These are phyloP conservation scores for Rhododendron williamsianum DNA, from an alignment of 148 eudicot genomes.

Conservation along the genomic window DNA sequence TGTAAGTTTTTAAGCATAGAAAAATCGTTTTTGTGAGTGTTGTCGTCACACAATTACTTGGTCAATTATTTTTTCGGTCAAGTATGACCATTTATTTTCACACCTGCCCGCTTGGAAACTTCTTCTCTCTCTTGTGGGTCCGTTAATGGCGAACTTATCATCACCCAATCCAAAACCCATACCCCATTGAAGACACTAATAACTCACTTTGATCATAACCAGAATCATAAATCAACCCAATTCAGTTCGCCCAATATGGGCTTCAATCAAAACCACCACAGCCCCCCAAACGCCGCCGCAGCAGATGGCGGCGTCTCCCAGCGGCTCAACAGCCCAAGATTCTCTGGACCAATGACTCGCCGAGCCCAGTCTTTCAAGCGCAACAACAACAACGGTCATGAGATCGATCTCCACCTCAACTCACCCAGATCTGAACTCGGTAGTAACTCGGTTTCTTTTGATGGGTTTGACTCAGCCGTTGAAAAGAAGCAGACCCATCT, in stretches of 20 bases:
- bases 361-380: constrained; percentile 81
- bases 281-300: constrained; percentile 24
- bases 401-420: constrained; percentile 52
- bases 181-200: neutral
- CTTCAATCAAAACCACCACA: constrained; percentile 33
- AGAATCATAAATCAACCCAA: neutral
- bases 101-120: neutral
- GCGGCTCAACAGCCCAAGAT: constrained; percentile 64
- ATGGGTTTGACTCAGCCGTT: constrained; percentile 33
- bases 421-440: constrained; percentile 79
- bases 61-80: neutral
- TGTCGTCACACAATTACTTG: neutral
- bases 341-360: constrained; percentile 78
- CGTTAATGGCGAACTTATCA: neutral
- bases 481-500: constrained; percentile 44
- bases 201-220: neutral
- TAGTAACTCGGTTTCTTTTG: constrained; percentile 19
- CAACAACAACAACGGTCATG: constrained; percentile 28
- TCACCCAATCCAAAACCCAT: neutral
- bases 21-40: neutral
- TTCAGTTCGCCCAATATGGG: constrained; percentile 22
- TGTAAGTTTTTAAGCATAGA: neutral
- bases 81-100: neutral
- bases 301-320: constrained; percentile 50
- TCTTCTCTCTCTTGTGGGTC: neutral